Evolutionary conservation across 768 basidiomycete genomes (phyloP), one percentile per base, ranked within the genome.

Genomic region (Russula ochroleuca): DNA sequence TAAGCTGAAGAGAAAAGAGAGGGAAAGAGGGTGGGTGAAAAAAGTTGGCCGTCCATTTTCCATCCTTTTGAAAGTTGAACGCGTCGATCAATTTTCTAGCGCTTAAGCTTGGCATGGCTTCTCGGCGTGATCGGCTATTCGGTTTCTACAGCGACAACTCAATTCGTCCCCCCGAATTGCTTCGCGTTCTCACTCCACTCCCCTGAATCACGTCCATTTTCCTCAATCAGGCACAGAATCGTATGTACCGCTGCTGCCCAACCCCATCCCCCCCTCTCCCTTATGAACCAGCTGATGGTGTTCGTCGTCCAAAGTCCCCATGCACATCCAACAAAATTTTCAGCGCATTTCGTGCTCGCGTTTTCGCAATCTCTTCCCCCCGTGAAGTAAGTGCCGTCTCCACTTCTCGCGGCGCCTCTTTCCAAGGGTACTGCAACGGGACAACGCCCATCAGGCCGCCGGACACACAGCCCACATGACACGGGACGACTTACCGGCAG

Each of bases 311-410:
- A 59, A 93, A 90, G 73, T 94, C 90, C n/a, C 90, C 90, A 75
- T 92, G 91, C 43, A 92, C 88, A 70, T 94, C 93, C 72, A 94
- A 77, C 66, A 94, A 75, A 64, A 94, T 93, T 75, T 94, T 94
- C 70, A 99, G 83, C 15, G 94, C 96, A 79, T 98, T 98, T 62
- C 96, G 82, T 21, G 97, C 96, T 59, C 97, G 84, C 48, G 96
- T 83, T 72, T 87, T 85, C 35, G 93, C 84, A 77, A 98, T 80
- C 63, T 98, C 96, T 69, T 91, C 89, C 43, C 83, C 82, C 59
- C 83, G 83, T 61, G 84, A 81, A 8, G 83, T 92, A 61, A 88
- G 83, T 59, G 79, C 82, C 19, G 85, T 94, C 74, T 87, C 84
- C 65, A 88, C 81, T 71, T 84, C 84, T 58, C 78, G 80, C 58